phyloP scores from a whole-genome alignment of 2,329 filamentous ascomycete species.

The Scytalidium lignicola region DNA sequence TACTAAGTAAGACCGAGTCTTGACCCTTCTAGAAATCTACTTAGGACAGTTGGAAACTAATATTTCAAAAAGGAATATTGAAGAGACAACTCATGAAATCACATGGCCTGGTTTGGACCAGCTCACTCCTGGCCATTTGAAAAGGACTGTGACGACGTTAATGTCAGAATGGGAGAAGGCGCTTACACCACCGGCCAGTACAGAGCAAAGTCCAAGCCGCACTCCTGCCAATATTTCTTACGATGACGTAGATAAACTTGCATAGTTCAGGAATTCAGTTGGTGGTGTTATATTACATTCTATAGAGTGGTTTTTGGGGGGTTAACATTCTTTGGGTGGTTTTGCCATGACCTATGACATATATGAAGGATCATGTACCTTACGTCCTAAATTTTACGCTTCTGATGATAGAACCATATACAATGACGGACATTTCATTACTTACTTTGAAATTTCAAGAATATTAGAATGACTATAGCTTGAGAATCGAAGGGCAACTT shows the following conservation, averaged over 20 bases:
- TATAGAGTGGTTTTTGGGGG: background rate
- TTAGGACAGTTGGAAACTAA: slow-evolving; percentile 12
- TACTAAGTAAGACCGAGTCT: slow-evolving; percentile 22
- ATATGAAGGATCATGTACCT: background rate
- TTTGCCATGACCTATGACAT: background rate
- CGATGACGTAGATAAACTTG: background rate
- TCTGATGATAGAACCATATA: background rate
- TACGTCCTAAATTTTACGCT: background rate
- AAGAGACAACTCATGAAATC: slow-evolving; percentile 24
- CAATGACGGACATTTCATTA: background rate
- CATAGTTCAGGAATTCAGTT: background rate
- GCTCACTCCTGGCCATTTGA: slow-evolving; percentile 65
- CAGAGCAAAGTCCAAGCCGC: slow-evolving; percentile 4
- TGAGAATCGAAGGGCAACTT: background rate
- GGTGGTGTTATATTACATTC: background rate
- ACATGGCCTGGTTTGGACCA: slow-evolving; percentile 39
- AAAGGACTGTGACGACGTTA: slow-evolving; percentile 75
- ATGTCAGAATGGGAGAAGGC: slow-evolving; percentile 91
- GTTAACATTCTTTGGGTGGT: background rate
- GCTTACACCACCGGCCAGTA: slow-evolving; percentile 46
- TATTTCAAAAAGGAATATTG: slow-evolving; percentile 13
- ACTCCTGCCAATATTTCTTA: background rate
- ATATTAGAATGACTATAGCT: background rate
- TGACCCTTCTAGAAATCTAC: slow-evolving; percentile 17
- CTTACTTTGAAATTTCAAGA: too few relatives aligned